phyloP scores from a whole-genome alignment of 768 basidiomycete genomes.

The Coprinopsis cinerea region DNA sequence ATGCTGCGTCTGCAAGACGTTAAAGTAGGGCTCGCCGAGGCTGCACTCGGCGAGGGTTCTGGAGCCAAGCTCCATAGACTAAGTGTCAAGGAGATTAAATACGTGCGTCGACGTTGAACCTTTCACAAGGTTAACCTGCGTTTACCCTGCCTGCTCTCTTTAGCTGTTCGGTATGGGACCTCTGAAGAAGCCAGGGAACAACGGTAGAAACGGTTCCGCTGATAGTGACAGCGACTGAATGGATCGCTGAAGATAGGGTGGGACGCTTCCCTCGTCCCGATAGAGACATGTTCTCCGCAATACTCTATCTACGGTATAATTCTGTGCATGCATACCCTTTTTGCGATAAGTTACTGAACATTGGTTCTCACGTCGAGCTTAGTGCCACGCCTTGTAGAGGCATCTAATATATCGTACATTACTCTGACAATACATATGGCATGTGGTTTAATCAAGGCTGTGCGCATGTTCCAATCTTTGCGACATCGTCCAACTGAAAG shows the following conservation, averaged over 20 bases:
- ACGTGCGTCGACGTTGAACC: slow-evolving; percentile 30
- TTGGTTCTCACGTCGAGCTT: too few relatives aligned
- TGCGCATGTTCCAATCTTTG: too few relatives aligned
- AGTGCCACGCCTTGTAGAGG: too few relatives aligned
- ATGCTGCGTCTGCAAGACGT: slow-evolving; percentile 68
- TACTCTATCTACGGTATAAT: neutral
- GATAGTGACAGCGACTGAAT: neutral
- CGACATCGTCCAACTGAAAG: too few relatives aligned
- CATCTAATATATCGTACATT: too few relatives aligned
- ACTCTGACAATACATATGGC: too few relatives aligned
- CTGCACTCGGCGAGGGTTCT: slow-evolving; percentile 63
- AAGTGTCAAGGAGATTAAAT: slow-evolving; percentile 64
- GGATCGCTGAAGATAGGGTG: too few relatives aligned
- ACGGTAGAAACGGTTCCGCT: neutral
- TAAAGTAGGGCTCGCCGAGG: slow-evolving; percentile 62
- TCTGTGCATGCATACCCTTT: too few relatives aligned
- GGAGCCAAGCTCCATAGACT: slow-evolving; percentile 58
- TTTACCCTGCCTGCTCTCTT: neutral
- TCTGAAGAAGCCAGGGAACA: neutral
- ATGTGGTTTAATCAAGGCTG: too few relatives aligned
- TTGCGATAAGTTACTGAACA: neutral
- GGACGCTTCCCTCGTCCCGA: too few relatives aligned
- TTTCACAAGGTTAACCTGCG: neutral
- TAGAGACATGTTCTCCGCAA: too few relatives aligned
- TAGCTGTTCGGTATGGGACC: slow-evolving; percentile 3